Evolutionary conservation across 805 yeast species (phyloP), one percentile per base, ranked within the genome.

Genomic region (Candida montana): DNA sequence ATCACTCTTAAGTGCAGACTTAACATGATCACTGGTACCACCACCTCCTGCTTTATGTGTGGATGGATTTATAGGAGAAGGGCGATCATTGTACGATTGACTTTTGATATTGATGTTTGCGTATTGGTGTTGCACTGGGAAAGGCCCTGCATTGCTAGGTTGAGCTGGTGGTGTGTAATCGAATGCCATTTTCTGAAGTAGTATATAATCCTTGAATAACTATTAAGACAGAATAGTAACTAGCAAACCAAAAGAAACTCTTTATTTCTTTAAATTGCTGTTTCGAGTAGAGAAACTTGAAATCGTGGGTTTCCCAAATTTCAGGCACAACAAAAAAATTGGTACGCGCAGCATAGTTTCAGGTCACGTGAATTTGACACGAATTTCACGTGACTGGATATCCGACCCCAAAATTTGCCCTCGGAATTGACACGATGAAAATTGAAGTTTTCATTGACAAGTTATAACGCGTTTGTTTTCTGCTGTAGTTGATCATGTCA

Each of bases 121-220:
- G 19, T 41, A 41, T 5, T 32, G 29, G 6, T 32, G 27, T 18
- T 41, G 44, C 10, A n/a, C 33, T 5, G 33, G 33, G 16, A 41
- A 41, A 9, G 30, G 10, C 2, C 34, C 40, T 2, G 15, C 9
- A 17, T 16, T 31, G 5, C 3, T 4, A 19, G 44, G 44, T 20
- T 35, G 24, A 5, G 33, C 29, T 16, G 44, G 44, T 27, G 44
- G 44, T 15, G 15, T 8, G 20, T 41, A 36, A 29, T 21, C 16
- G 29, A 36, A 36, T 5, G 12, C 17, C 37, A 34, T 34, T 9
- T 33, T 8, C n/a, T n/a, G n/a, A n/a, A n/a, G n/a, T n/a, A n/a
- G n/a, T n/a, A n/a, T n/a, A n/a, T n/a, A n/a, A n/a, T n/a, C n/a
- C n/a, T n/a, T n/a, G n/a, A n/a, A n/a, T n/a, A n/a, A n/a, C n/a